These are phyloP conservation scores for Nepenthes alata DNA, from an alignment of 179 eudicot genomes.

Conservation along the genomic window DNA sequence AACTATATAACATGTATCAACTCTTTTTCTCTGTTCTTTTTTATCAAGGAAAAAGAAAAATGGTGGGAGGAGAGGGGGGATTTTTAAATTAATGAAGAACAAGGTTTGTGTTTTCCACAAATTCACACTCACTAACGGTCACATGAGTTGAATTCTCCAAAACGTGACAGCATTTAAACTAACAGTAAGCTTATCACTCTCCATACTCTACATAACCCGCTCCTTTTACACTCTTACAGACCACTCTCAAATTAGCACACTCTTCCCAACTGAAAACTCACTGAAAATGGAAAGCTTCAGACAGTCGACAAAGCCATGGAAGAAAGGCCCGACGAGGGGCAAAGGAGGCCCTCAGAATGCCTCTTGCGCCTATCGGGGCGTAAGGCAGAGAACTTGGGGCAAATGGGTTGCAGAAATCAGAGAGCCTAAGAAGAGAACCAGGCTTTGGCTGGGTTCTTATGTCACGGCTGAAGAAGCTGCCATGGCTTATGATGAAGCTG, in stretches of 20 bases:
- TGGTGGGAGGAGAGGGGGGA: no score
- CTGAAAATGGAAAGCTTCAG: slow-evolving; percentile 8
- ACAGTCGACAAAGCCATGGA: slow-evolving; percentile 68
- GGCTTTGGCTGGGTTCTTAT: slow-evolving; percentile 85
- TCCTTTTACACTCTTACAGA: slow-evolving; percentile 5
- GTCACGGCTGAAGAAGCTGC: slow-evolving; percentile 94
- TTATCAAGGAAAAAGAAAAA: no score
- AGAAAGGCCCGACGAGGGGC: slow-evolving; percentile 78
- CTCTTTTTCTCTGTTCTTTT: no score
- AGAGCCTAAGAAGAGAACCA: slow-evolving; percentile 74
- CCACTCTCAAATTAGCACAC: background rate
- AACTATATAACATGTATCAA: no score
- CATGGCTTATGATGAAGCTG: slow-evolving; percentile 93
- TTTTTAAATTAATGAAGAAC: no score
- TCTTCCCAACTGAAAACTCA: background rate
- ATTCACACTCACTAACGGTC: slow-evolving; percentile 27
- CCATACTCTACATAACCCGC: slow-evolving; percentile 23
- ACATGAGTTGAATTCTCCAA: slow-evolving; percentile 25
- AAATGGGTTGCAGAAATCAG: slow-evolving; percentile 90
- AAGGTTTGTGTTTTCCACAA: no score
- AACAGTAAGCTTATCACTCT: background rate
- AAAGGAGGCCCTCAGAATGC: slow-evolving; percentile 84
- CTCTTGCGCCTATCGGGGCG: slow-evolving; percentile 63
- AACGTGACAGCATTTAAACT: slow-evolving; percentile 48
- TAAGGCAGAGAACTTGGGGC: slow-evolving; percentile 80